Conservation (phyloP, 1,139 yeast species). For the Ogataea hybrid region DNA sequence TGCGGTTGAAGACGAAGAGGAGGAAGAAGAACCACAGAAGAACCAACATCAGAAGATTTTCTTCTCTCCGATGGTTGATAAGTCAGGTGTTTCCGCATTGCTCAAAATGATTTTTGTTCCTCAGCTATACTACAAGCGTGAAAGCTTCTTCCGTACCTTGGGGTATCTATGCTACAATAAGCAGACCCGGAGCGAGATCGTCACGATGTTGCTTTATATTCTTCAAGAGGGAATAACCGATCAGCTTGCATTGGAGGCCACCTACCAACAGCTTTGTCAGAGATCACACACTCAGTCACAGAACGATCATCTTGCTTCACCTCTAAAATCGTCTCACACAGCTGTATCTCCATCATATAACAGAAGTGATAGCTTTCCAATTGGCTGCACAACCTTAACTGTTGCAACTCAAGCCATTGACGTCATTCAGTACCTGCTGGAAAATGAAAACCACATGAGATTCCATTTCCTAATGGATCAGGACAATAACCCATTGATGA, state of each 20-base stretch:
- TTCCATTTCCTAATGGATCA: constrained; percentile 81
- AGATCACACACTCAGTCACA: constrained; percentile 30
- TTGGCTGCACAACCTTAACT: constrained; percentile 62
- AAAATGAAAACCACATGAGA: constrained; percentile 66
- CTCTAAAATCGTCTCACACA: constrained; percentile 5
- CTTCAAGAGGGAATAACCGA: constrained; percentile 71
- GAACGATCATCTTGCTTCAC: constrained; percentile 7
- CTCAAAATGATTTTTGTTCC: constrained; percentile 73
- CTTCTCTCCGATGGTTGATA: constrained; percentile 71
- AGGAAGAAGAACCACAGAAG: constrained; percentile 22
- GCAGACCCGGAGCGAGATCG: constrained; percentile 76
- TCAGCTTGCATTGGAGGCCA: constrained; percentile 59
- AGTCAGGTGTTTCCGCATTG: constrained; percentile 72
- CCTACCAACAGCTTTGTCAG: constrained; percentile 56
- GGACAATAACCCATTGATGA: constrained; percentile 55
- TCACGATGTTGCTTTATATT: constrained; percentile 65
- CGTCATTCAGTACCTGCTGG: constrained; percentile 68
- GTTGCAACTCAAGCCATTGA: constrained; percentile 81
- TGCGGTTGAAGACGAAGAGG: constrained; percentile 35
- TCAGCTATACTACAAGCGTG: constrained; percentile 64
- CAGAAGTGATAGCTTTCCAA: constrained; percentile 42
- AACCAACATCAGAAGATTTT: constrained; percentile 40
- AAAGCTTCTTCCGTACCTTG: constrained; percentile 63
- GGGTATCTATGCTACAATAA: constrained; percentile 71
- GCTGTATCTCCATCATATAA: constrained; percentile 4